Percentiles rank a stretch among this genome's conserved stretches.
phyloP scores from a whole-genome alignment of 2,329 filamentous ascomycete genomes.

The Botrytis sinoallii region DNA sequence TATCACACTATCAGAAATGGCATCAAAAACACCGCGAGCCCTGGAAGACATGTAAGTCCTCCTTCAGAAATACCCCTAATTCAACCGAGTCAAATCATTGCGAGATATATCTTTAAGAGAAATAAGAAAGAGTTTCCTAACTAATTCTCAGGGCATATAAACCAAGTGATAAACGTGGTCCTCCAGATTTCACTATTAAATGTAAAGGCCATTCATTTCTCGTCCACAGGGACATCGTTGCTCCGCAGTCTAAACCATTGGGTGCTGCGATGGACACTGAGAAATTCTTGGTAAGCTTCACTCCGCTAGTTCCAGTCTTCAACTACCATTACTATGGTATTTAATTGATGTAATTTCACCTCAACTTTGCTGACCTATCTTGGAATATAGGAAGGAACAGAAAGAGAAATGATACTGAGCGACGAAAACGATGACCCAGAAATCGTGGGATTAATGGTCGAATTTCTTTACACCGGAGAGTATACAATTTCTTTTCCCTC shows the following conservation, averaged over 20 bases:
- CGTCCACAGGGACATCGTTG: background rate
- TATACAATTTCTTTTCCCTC: background rate
- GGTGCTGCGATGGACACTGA: background rate
- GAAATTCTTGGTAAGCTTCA: background rate
- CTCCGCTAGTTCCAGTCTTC: background rate
- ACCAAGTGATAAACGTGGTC: background rate
- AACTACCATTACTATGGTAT: no score
- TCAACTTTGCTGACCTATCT: background rate
- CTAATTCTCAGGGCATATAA: background rate
- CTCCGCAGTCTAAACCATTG: background rate
- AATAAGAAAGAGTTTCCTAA: background rate
- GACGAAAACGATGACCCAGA: conserved; percentile 9
- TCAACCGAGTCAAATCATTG: background rate
- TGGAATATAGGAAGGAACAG: background rate
- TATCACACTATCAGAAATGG: background rate
- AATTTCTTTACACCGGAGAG: conserved; percentile 6
- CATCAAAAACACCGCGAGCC: background rate
- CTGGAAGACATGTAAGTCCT: background rate
- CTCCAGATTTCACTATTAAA: background rate
- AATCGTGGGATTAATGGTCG: conserved; percentile 15
- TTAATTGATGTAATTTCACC: background rate
- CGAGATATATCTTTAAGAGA: background rate
- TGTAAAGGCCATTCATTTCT: background rate
- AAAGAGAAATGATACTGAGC: background rate
- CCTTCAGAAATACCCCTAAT: background rate